Base-by-base conservation (phyloP, 179 eudicot species). In the Silene noctiflora region DNA sequence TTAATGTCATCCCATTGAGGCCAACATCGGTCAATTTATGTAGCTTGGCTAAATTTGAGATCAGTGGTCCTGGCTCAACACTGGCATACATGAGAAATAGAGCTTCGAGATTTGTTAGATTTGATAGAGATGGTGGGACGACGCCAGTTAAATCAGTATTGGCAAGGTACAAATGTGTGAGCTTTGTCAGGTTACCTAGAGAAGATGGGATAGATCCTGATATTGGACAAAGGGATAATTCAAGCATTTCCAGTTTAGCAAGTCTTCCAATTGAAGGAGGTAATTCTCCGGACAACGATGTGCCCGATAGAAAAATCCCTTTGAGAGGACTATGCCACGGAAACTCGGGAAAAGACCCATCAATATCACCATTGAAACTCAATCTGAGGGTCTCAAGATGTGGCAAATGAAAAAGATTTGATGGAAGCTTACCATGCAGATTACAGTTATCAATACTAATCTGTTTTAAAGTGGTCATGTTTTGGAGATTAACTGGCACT, bases 291-390 rank as follows among this genome's bases (percentile, higher is more conserved):
- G 66, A 65, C 56, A 78, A 35, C 13, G 58, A 6, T 5, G 81
- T 72, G 3, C 9, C 1, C 0, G 1, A 2, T 4, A 58, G 55
- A 12, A 2, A 0, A 17, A 76, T 14, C 1, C 0, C 0, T 58
- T 48, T 16, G 8, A 86, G 79, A 19, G 17, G 46, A 51, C 70
- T 78, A 19, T 67, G 72, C 0, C 21, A 46, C 27, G 11, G 22
- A 56, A 86, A 86, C 19, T 83, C 83, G 0, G 87, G 83, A 21
- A 86, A 39, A 46, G 7, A 33, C 22, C 87, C 87, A 2, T 24
- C 63, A 1, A 87, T 73, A 48, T 75, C 6, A 1, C 24, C 22
- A 14, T 86, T 84, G 0, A 0, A 4, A 2, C 1, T 0, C 33
- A 81, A 5, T 1, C 0, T 0, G 3, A 84, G 59, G 27, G 33